Conservation (phyloP, 2,329 filamentous ascomycete genomes). For the Aphanoascus verrucosus region DNA sequence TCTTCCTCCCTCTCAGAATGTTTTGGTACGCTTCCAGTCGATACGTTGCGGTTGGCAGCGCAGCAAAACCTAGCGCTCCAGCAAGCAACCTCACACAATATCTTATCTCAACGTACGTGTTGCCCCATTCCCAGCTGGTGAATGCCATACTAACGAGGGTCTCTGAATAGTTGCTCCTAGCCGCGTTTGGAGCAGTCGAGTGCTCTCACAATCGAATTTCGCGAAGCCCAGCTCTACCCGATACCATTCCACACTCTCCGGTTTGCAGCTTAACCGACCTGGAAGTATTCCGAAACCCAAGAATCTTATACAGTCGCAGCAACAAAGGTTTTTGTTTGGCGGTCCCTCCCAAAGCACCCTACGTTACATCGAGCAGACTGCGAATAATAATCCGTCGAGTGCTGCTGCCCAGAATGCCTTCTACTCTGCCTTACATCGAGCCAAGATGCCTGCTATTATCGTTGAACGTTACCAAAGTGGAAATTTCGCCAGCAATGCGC, state of each 20-base stretch:
- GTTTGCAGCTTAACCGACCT: slow-evolving; percentile 21
- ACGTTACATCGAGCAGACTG: slow-evolving; percentile 77
- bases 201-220: background rate
- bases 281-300: slow-evolving; percentile 19
- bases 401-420: slow-evolving; percentile 85
- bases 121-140: background rate
- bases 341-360: slow-evolving; percentile 49
- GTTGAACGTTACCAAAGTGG: slow-evolving; percentile 82
- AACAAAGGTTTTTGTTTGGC: slow-evolving; percentile 32
- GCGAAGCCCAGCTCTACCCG: slow-evolving; percentile 17
- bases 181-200: background rate
- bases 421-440: slow-evolving; percentile 79
- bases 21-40: background rate
- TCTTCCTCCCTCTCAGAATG: slow-evolving; percentile 3
- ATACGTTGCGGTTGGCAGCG: slow-evolving; percentile 10
- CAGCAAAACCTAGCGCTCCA: slow-evolving; percentile 9
- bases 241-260: slow-evolving; percentile 27
- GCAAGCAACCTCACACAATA: background rate
- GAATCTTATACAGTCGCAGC: slow-evolving; percentile 24
- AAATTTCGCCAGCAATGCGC: slow-evolving; percentile 68
- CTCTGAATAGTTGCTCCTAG: slow-evolving; percentile 2
- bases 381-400: slow-evolving; percentile 83
- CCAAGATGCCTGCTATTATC: slow-evolving; percentile 87
- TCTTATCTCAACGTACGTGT: slow-evolving; percentile 4
- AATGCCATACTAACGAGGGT: background rate